A percentile compares a stretch with the other conserved stretches of the same genome.
These are phyloP conservation scores for Echites panduratus DNA, from an alignment of 257 asterid species.

Conservation along the genomic window DNA sequence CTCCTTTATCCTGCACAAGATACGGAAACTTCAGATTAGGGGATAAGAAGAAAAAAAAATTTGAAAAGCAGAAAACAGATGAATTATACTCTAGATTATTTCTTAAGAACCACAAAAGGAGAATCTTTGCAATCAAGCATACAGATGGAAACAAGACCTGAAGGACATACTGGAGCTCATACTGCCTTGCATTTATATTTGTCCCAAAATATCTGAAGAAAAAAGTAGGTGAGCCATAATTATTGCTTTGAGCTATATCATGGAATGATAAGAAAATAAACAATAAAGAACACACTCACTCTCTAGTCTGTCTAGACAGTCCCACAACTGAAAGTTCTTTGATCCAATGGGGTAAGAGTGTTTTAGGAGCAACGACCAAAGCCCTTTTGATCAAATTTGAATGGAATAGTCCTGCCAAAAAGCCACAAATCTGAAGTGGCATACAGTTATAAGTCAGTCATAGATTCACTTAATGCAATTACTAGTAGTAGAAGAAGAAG, in stretches of 20 bases:
- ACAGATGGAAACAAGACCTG: constrained; percentile 48
- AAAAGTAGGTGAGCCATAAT: constrained; percentile 8
- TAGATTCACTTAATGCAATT: not conserved
- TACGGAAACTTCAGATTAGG: constrained; percentile 11
- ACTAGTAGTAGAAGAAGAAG: no score
- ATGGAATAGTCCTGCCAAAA: constrained; percentile 69
- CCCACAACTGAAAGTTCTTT: constrained; percentile 84
- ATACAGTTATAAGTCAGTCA: constrained; percentile 1
- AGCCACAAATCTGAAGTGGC: constrained; percentile 69
- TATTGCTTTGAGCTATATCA: not conserved
- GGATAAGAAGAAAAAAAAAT: constrained; percentile 1
- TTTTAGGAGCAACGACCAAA: constrained; percentile 87
- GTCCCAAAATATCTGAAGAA: constrained; percentile 71
- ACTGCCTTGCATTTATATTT: constrained; percentile 58
- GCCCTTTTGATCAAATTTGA: constrained; percentile 68
- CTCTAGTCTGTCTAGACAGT: constrained; percentile 66
- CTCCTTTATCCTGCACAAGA: constrained; percentile 62
- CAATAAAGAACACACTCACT: constrained; percentile 43
- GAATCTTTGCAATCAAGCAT: not conserved
- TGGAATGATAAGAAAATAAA: constrained; percentile 4
- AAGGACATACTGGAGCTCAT: constrained; percentile 85
- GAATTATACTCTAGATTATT: not conserved
- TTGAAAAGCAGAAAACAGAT: not conserved
- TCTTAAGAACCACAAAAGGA: not conserved
- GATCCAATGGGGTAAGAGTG: constrained; percentile 83